Percentiles rank a stretch among this genome's conserved stretches.
phyloP scores from a whole-genome alignment of 163 green algal species.

The Prototheca cutis region DNA sequence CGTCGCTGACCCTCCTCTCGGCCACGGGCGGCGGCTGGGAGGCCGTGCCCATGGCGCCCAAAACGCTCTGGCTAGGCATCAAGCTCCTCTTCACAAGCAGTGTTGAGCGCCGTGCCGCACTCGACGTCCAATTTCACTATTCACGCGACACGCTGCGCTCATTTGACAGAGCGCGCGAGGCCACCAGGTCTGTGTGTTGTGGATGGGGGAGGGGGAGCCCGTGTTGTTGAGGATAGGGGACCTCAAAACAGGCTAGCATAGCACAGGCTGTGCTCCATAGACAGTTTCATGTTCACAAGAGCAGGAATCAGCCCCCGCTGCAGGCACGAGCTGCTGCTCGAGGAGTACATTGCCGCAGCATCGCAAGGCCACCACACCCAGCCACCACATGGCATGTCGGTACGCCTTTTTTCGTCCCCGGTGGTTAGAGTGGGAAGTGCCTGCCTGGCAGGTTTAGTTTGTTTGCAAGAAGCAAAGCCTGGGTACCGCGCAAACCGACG shows the following conservation, averaged over 20 bases:
- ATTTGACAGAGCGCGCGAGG: neutral
- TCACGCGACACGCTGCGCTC: neutral
- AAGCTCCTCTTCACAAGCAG: neutral
- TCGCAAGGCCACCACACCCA: neutral
- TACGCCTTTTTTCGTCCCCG: too few species aligned
- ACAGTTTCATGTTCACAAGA: too few species aligned
- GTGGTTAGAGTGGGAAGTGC: too few species aligned
- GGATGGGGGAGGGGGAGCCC: too few species aligned
- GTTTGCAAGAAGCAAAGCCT: too few species aligned
- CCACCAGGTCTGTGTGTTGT: neutral
- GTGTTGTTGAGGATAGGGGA: too few species aligned
- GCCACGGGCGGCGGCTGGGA: constrained; percentile 1
- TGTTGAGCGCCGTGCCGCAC: neutral
- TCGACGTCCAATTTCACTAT: constrained; percentile 15
- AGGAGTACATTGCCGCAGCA: neutral
- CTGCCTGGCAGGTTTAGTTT: too few species aligned
- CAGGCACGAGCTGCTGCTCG: neutral
- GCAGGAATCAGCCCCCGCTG: too few species aligned
- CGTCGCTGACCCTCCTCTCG: constrained; percentile 11
- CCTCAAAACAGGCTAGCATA: too few species aligned
- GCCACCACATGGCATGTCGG: neutral
- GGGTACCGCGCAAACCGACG: too few species aligned
- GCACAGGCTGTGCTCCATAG: too few species aligned
- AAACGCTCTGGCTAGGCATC: neutral
- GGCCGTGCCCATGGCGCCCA: neutral